Conservation (phyloP, 768 basidiomycete genomes). For the Lentinula detonsa region DNA sequence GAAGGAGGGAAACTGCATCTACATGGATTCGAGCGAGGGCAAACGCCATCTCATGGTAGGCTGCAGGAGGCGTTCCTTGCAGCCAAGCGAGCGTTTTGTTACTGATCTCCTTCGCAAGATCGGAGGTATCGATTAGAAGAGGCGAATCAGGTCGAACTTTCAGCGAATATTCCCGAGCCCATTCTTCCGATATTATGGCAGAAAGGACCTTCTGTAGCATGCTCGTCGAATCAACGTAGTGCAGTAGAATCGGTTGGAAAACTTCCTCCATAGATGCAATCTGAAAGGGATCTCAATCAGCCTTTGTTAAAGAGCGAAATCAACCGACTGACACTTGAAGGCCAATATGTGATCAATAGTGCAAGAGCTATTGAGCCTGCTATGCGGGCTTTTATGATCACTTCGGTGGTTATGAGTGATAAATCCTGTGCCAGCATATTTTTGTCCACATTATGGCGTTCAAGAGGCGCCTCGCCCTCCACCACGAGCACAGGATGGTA, state of each 20-base stretch:
- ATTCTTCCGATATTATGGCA: constrained; percentile 87
- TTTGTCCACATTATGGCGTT: constrained; percentile 94
- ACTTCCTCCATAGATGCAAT: constrained; percentile 46
- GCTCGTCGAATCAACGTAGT: constrained; percentile 82
- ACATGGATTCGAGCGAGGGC: constrained; percentile 72
- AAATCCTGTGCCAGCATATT: constrained; percentile 90
- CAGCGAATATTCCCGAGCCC: constrained; percentile 59
- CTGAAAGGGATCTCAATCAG: constrained; percentile 12
- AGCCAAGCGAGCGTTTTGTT: constrained; percentile 65
- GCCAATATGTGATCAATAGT: constrained; percentile 62
- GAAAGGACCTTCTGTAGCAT: constrained; percentile 87
- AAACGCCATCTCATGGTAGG: constrained; percentile 89
- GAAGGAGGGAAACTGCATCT: constrained; percentile 78
- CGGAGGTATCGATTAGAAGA: constrained; percentile 48
- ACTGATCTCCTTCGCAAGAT: constrained; percentile 63
- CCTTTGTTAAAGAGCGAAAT: background rate
- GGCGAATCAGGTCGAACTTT: constrained; percentile 16
- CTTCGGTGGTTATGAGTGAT: constrained; percentile 70
- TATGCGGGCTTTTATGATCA: constrained; percentile 73
- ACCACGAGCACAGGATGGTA: constrained; percentile 51
- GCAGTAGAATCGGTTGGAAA: constrained; percentile 69
- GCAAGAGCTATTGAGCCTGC: constrained; percentile 77
- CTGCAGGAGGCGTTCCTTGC: constrained; percentile 66
- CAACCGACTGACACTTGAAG: constrained; percentile 39
- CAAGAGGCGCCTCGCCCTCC: constrained; percentile 41